Evolutionary conservation across 331 rosid genomes (phyloP).

Genomic region (Malus hybrid): DNA sequence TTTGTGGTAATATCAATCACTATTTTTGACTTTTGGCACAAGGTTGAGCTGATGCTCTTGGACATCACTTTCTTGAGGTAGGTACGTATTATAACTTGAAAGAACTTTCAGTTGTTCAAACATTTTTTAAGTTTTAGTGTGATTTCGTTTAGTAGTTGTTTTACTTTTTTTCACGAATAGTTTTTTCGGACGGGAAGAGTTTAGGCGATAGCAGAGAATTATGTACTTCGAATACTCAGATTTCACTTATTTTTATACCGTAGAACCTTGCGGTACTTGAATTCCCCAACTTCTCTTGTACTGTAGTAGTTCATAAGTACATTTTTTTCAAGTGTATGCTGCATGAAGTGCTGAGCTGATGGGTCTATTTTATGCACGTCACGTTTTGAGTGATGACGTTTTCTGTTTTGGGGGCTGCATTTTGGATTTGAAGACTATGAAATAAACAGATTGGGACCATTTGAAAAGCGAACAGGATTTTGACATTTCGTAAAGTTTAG

Average conservation of each 20-base stretch:
- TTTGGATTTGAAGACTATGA: not conserved
- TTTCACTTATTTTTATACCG: not conserved
- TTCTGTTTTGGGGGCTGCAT: not conserved
- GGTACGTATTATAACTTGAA: not conserved
- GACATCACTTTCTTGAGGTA: not conserved
- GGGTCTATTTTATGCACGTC: not conserved
- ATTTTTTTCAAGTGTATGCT: not conserved
- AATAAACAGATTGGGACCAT: not conserved
- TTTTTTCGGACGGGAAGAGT: not conserved
- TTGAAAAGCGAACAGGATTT: not conserved
- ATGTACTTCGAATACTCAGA: not conserved
- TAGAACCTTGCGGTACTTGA: not conserved
- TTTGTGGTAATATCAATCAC: not conserved
- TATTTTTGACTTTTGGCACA: not conserved
- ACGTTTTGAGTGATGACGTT: not conserved
- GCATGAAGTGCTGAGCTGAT: not conserved
- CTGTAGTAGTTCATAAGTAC: too few species aligned
- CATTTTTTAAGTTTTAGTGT: not conserved
- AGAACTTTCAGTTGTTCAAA: not conserved
- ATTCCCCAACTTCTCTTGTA: not conserved
- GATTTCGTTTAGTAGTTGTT: not conserved
- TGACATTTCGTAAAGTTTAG: not conserved
- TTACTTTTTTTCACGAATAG: not conserved
- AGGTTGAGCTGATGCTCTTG: not conserved
- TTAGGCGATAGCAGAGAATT: not conserved